Evolutionary conservation across 768 basidiomycete species (phyloP), one percentile per base, ranked within the genome.

Genomic region (Fomitopsis pulvina): DNA sequence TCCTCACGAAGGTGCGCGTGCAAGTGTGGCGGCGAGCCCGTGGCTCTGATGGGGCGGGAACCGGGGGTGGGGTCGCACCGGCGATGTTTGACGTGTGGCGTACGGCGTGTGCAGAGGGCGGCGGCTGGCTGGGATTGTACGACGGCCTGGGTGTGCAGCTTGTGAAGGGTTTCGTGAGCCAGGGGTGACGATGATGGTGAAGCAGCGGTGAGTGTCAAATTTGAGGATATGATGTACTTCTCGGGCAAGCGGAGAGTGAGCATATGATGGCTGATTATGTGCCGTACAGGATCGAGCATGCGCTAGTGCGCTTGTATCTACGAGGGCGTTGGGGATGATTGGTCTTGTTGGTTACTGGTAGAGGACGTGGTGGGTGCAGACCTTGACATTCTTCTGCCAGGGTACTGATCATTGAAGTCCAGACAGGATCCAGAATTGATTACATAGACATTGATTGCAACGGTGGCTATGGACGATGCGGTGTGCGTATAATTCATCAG

Each of bases 171-270:
- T 78, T 81, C 48, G 55, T 83, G 24, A 75, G 70, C 53, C 76
- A 81, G 59, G 80, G 0, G 69, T 81, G 1, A 79, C 79, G 4
- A 75, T 81, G 62, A 59, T 80, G 51, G 69, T 81, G 29, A 83
- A 82, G 63, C 77, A 80, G 52, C 66, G 79, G 75, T 74, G 28
- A 48, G 52, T 44, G 26, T 47, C 18, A 2, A 4, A 47, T 24
- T 44, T n/a, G 8, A 2, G 37, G 26, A 8, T 18, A 8, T 34
- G 8, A 38, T 21, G 22, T 34, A 9, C 12, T 39, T 32, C 3
- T 40, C 21, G 7, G 18, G 18, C 20, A 9, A 11, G 5, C 9
- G 28, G 21, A 43, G 10, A 21, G 14, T 29, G 26, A 30, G 7
- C n/a, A 22, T 26, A 16, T 49, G 34, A 11, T 26, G 18, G 48